Conservation (phyloP, 2,329 filamentous ascomycete species). For the Fonsecaea pedrosoi region DNA sequence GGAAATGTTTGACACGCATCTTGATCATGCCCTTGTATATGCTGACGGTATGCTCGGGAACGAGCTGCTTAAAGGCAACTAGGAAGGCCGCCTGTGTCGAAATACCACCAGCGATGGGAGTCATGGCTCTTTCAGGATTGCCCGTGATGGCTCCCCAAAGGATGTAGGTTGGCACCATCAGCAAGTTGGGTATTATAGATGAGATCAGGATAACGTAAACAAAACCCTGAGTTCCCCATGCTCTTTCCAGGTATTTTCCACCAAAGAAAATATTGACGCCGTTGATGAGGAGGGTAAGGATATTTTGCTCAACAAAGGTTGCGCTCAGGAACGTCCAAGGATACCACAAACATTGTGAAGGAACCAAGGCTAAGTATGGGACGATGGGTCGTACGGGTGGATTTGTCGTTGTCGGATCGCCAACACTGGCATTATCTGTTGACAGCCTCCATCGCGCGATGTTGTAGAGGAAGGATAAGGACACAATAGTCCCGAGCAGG, state of each 20-base stretch:
- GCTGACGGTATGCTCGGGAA: slow-evolving; percentile 95
- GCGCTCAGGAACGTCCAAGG: slow-evolving; percentile 92
- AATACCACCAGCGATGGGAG: slow-evolving; percentile 85
- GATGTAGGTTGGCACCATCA: slow-evolving; percentile 76
- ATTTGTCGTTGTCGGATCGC: slow-evolving; percentile 46
- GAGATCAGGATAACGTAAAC: slow-evolving; percentile 85
- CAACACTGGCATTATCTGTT: slow-evolving; percentile 55
- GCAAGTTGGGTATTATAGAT: slow-evolving; percentile 77
- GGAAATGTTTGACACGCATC: slow-evolving; percentile 84
- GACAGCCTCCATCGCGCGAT: slow-evolving; percentile 66
- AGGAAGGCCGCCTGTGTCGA: slow-evolving; percentile 92
- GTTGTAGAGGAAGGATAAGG: slow-evolving; percentile 80
- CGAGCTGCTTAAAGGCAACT: slow-evolving; percentile 95
- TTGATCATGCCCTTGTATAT: slow-evolving; percentile 88
- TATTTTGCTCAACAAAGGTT: slow-evolving; percentile 88
- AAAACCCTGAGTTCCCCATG: slow-evolving; percentile 91
- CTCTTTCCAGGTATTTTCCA: slow-evolving; percentile 91
- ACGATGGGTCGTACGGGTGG: slow-evolving; percentile 68
- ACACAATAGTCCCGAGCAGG: slow-evolving; percentile 74
- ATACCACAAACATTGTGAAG: slow-evolving; percentile 80
- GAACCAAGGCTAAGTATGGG: slow-evolving; percentile 86
- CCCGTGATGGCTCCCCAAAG: slow-evolving; percentile 71
- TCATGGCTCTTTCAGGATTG: slow-evolving; percentile 58
- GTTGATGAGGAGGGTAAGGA: slow-evolving; percentile 82
- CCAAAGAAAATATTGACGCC: slow-evolving; percentile 84